Evolutionary conservation across 164 flowering plant genomes (phyloP), one percentile per base, ranked within the genome.

Genomic region (Cinnamomum micranthum): DNA sequence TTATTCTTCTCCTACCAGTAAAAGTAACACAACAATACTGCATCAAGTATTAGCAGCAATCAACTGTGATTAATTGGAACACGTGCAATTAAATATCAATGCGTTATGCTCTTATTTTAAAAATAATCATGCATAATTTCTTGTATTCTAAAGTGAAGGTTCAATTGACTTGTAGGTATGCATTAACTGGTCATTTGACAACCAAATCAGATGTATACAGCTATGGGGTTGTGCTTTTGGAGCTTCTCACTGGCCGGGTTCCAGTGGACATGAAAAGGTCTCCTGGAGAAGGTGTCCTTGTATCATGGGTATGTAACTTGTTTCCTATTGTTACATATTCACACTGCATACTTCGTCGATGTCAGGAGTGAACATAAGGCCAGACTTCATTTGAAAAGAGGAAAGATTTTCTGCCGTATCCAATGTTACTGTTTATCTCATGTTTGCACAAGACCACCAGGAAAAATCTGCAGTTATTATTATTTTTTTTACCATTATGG

Each of bases 191-290:
- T 50, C 99, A 95, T 85, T 77, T 95, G 77, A 95, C 98, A 1
- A 92, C 95, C 77, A 95, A 95, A 80, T 95, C 99, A 78, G 99
- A 95, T 85, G 98, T 95, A 19, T 95, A 95, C 67, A 92, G 98
- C 80, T 95, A 90, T 73, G 99, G 99, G n/a, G 95, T 95, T 74
- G 99, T 95, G 75, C 97, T 95, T 24, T 77, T 95, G 82, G 99
- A 95, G 86, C 83, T 93, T 88, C 93, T 95, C 19, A 92, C 98
- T 13, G 99, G 99, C 66, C 84, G 97, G 82, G 91, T 90, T 75
- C 99, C 99, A 14, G 94, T 95, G 67, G 97, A 93, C 84, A 84
- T 88, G 86, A 91, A 91, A 77, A 85, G 94, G 80, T 80, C 96
- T 76, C 80, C 86, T 9, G 98, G 92, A 15, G 99, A 95, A 89